Base-by-base conservation (phyloP, 768 basidiomycete genomes). In the Phaeotremella skinneri region DNA sequence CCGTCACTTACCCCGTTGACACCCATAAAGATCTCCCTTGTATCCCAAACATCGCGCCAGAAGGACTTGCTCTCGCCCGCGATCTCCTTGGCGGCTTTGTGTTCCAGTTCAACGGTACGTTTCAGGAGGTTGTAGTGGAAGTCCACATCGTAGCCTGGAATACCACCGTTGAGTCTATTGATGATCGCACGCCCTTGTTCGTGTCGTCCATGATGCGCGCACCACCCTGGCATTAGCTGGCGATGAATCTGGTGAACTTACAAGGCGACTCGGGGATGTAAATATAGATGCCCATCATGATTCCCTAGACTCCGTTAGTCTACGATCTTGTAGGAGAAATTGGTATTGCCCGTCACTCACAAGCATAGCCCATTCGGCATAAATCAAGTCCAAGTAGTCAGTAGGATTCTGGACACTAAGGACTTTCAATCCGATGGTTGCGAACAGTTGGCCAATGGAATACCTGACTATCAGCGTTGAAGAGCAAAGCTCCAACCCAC, bases 111-210 rank as follows among this genome's bases (percentile, higher is more conserved):
- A 5, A 72, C 61, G 13, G 70, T 66, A 29, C 56, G 43, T 30
- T 50, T 52, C 47, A 72, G 59, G 41, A 72, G 54, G 14, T 50
- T 50, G 55, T 69, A 69, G 29, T 72, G 68, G 39, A 59, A 68
- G n/a, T 69, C 68, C 29, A 68, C 68, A 48, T 69, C 63, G 56
- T 69, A 72, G 0, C 62, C 68, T 27, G 53, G 48, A 26, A 72
- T 63, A 13, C 59, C 60, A 20, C 70, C 68, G 45, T 72, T 69
- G 3, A 69, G 42, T 31, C 55, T 51, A 7, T 50, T 42, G 27
- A 72, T 34, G 25, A 63, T 53, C 9, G 51, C 52, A 25, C 49
- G 20, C 13, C 63, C 70, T 21, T 53, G 43, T 9, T 72, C 68
- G 48, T 69, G 60, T 30, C 52, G 49, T 13, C 56, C 67, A 20